These are phyloP conservation scores for Boechera retrofracta DNA, from an alignment of 345 rosid genomes.

Conservation along the genomic window DNA sequence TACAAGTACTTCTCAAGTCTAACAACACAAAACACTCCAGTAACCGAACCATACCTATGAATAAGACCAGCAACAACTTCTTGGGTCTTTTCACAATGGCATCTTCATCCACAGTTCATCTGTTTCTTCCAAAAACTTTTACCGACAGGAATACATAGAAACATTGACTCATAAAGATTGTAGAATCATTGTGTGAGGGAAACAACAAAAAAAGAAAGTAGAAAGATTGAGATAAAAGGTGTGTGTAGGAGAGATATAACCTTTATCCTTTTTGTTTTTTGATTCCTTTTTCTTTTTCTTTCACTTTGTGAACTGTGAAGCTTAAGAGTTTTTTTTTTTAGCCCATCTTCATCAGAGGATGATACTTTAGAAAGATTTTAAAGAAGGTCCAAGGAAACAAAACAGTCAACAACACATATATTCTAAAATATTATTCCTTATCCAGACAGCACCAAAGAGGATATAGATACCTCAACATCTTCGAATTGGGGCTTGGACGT, in stretches of 20 bases:
- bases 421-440: conserved; percentile 36
- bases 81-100: conserved; percentile 29
- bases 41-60: no score
- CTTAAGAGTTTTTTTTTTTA: not conserved
- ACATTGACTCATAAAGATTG: conserved; percentile 35
- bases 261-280: conserved; percentile 34
- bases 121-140: conserved; percentile 24
- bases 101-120: conserved; percentile 28
- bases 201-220: conserved; percentile 20
- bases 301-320: conserved; percentile 27
- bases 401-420: conserved; percentile 29
- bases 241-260: conserved; percentile 5
- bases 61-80: not conserved
- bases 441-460: conserved; percentile 33
- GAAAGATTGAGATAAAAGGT: conserved; percentile 23
- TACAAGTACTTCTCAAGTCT: no score
- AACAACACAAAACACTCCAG: no score
- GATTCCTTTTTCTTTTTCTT: not conserved
- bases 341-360: conserved; percentile 24
- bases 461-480: conserved; percentile 38
- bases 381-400: conserved; percentile 30
- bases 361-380: conserved; percentile 29
- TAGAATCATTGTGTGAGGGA: conserved; percentile 37
- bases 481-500: conserved; percentile 27
- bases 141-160: conserved; percentile 39